Evolutionary conservation across 495 filamentous ascomycete species (phyloP).

Genomic region (Tuber microsphaerosporum): DNA sequence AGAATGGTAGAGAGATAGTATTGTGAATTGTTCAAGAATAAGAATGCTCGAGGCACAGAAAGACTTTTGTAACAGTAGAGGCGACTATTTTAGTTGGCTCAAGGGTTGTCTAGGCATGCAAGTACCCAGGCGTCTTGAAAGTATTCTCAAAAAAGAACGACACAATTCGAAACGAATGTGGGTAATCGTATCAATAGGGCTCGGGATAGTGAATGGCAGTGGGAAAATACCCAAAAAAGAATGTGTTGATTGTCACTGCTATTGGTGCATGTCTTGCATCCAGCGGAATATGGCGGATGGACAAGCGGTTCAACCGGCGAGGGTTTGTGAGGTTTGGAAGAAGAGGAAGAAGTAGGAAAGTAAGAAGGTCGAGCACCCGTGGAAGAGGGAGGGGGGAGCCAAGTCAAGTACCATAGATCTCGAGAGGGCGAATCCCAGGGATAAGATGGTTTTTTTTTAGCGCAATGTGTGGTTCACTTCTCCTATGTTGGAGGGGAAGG

Average conservation of each 20-base stretch:
- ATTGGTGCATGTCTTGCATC: conserved; percentile 2
- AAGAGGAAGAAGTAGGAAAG: not conserved
- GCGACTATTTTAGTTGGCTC: not conserved
- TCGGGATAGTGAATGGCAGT: not conserved
- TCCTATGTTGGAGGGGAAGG: not conserved
- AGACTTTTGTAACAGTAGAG: not conserved
- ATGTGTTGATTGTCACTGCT: not conserved
- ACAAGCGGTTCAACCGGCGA: not conserved
- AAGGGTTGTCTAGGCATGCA: not conserved
- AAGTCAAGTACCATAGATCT: not conserved
- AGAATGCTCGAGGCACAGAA: not conserved
- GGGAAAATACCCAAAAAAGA: conserved; percentile 1
- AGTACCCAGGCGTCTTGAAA: not conserved
- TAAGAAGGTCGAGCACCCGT: not conserved
- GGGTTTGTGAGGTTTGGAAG: not conserved
- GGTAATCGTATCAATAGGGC: not conserved
- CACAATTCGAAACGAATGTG: not conserved
- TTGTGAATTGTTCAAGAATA: not conserved
- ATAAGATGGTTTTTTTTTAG: not conserved
- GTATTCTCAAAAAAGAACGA: not conserved
- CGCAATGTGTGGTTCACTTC: not conserved
- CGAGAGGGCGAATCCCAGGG: not conserved
- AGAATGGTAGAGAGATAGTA: not conserved
- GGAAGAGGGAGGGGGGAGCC: not conserved
- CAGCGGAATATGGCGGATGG: not conserved